phyloP scores from a whole-genome alignment of 768 basidiomycete species.

The Agaricus subrufescens region DNA sequence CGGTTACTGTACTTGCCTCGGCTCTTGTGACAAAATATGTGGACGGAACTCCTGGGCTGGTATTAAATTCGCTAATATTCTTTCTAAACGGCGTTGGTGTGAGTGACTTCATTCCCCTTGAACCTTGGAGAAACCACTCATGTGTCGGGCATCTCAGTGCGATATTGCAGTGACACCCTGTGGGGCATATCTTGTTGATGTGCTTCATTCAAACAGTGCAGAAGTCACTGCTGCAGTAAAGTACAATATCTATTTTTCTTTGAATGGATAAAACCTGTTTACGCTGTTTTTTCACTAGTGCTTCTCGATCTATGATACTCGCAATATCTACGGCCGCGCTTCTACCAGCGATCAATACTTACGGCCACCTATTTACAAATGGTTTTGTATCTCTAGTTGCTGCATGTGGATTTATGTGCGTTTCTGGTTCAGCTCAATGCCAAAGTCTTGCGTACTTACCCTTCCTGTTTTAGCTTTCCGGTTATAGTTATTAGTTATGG shows the following conservation, averaged over 20 bases:
- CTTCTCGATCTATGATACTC: slow-evolving; percentile 39
- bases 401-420: slow-evolving; percentile 50
- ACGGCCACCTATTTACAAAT: slow-evolving; percentile 50
- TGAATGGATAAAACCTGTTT: not conserved
- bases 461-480: slow-evolving; percentile 34
- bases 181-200: slow-evolving; percentile 56
- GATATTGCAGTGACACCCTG: slow-evolving; percentile 52
- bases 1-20: slow-evolving; percentile 42
- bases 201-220: slow-evolving; percentile 56
- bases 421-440: not conserved
- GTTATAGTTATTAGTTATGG: slow-evolving; percentile 53
- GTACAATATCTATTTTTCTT: slow-evolving; percentile 25
- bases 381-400: slow-evolving; percentile 37
- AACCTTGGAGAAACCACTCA: slow-evolving; percentile 45
- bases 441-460: not conserved
- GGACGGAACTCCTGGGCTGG: slow-evolving; percentile 43
- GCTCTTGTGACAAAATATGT: slow-evolving; percentile 52
- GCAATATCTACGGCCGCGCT: slow-evolving; percentile 39
- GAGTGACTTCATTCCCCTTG: slow-evolving; percentile 14
- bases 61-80: slow-evolving; percentile 46
- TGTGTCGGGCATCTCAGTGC: slow-evolving; percentile 41
- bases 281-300: slow-evolving; percentile 25
- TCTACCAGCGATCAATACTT: slow-evolving; percentile 47
- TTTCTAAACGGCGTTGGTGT: slow-evolving; percentile 68
- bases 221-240: slow-evolving; percentile 52